Conservation (phyloP, 768 basidiomycete genomes). For the Hericium erinaceus region DNA sequence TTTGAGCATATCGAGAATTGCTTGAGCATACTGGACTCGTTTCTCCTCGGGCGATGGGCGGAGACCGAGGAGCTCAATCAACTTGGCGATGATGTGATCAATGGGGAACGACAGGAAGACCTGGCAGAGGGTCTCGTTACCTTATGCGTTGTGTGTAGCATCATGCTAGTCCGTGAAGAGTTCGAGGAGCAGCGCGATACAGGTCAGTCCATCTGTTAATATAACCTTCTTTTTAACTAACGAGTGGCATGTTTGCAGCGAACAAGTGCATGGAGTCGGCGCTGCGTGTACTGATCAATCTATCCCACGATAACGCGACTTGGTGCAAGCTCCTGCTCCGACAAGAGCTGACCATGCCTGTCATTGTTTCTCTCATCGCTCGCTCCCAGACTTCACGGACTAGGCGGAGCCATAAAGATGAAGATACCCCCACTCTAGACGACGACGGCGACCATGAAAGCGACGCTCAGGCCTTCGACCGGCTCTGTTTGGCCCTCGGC, state of each 20-base stretch:
- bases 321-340: slow-evolving; percentile 50
- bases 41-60: slow-evolving; percentile 51
- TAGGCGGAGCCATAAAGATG: slow-evolving; percentile 5
- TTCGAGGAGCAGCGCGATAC: slow-evolving; percentile 10
- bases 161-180: slow-evolving; percentile 20
- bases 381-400: slow-evolving; percentile 23
- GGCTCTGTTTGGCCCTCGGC: slow-evolving; percentile 65
- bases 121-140: slow-evolving; percentile 40
- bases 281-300: slow-evolving; percentile 60
- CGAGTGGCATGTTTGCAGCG: slow-evolving; percentile 18
- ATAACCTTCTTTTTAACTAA: neutral
- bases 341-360: slow-evolving; percentile 36
- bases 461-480: slow-evolving; percentile 46
- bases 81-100: slow-evolving; percentile 17
- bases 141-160: slow-evolving; percentile 42
- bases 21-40: slow-evolving; percentile 52
- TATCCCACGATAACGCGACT: slow-evolving; percentile 50
- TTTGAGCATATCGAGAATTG: slow-evolving; percentile 44
- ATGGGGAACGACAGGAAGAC: slow-evolving; percentile 32
- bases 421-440: slow-evolving; percentile 10
- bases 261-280: slow-evolving; percentile 44
- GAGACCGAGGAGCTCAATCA: slow-evolving; percentile 15
- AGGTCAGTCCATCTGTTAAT: neutral
- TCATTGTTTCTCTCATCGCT: slow-evolving; percentile 38
- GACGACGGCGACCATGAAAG: slow-evolving; percentile 16